Conservation (phyloP, 352 stramenopile genomes). For the Blastocystis sp. region DNA sequence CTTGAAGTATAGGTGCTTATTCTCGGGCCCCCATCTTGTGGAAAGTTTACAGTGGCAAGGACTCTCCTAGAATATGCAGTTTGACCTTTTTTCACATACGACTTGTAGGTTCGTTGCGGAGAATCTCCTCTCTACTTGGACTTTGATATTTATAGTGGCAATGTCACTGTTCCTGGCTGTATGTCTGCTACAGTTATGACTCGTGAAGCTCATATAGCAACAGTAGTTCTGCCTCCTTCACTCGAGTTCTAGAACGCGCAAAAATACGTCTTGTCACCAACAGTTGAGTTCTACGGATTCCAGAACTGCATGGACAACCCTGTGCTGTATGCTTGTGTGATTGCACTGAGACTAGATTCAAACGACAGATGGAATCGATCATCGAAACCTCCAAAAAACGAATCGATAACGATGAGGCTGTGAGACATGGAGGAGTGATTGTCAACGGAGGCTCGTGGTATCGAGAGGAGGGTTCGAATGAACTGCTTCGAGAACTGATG, state of each 20-base stretch:
- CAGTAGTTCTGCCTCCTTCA: not conserved
- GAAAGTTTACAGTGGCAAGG: constrained; percentile 7
- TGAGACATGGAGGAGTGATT: constrained; percentile 8
- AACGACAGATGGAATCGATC: not conserved
- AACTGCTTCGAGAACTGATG: constrained; percentile 29
- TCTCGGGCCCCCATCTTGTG: not conserved
- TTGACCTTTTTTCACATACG: not conserved
- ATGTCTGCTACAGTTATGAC: not conserved
- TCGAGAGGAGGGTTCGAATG: not conserved
- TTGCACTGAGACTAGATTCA: not conserved
- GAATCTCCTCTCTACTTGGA: constrained; percentile 38
- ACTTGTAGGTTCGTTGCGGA: constrained; percentile 16
- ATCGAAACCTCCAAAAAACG: not conserved
- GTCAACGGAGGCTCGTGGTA: constrained; percentile 54
- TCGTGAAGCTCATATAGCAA: not conserved
- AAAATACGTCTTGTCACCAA: constrained; percentile 8
- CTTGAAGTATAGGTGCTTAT: constrained; percentile 21
- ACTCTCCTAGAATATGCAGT: constrained; percentile 28
- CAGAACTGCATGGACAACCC: constrained; percentile 41
- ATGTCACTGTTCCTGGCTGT: constrained; percentile 27
- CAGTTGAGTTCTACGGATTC: constrained; percentile 40
- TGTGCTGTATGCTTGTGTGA: not conserved
- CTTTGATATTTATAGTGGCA: constrained; percentile 6
- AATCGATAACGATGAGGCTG: constrained; percentile 3
- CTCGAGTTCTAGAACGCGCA: constrained; percentile 8